A percentile compares a stretch with the other conserved stretches of the same genome.
Conservation (phyloP, 106 monocot species). For the Iris macrosiphon region DNA sequence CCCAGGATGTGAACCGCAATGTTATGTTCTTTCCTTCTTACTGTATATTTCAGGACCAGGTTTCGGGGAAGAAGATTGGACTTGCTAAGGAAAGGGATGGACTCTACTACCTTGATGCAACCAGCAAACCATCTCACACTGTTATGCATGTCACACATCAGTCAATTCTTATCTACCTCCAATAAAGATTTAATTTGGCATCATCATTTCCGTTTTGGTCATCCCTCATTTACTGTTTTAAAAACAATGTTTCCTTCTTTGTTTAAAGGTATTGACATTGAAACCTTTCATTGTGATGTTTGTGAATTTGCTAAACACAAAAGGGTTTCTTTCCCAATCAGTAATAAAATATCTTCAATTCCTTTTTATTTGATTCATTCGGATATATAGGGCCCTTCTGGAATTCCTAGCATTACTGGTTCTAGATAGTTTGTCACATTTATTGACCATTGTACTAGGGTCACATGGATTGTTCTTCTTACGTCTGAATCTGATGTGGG, state of each 20-base stretch:
- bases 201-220: background rate
- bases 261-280: background rate
- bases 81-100: conserved; percentile 4
- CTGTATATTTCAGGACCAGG: too few species aligned
- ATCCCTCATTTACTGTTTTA: background rate
- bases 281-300: conserved; percentile 3
- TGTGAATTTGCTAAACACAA: conserved; percentile 8
- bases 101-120: background rate
- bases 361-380: background rate
- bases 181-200: background rate
- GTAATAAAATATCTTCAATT: background rate
- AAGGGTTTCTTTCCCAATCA: background rate
- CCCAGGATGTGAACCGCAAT: background rate
- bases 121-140: background rate
- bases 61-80: conserved; percentile 1
- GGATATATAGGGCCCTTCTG: background rate
- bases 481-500: background rate
- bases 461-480: background rate
- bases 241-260: background rate
- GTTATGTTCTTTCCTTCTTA: background rate
- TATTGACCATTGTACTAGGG: conserved; percentile 6
- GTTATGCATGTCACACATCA: background rate
- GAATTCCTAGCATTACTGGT: background rate
- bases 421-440: background rate
- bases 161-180: background rate